Percentiles rank a stretch among this genome's conserved stretches.
These are phyloP conservation scores for Marasmius sp. DNA, from an alignment of 1,284 basidiomycete species.

Conservation along the genomic window DNA sequence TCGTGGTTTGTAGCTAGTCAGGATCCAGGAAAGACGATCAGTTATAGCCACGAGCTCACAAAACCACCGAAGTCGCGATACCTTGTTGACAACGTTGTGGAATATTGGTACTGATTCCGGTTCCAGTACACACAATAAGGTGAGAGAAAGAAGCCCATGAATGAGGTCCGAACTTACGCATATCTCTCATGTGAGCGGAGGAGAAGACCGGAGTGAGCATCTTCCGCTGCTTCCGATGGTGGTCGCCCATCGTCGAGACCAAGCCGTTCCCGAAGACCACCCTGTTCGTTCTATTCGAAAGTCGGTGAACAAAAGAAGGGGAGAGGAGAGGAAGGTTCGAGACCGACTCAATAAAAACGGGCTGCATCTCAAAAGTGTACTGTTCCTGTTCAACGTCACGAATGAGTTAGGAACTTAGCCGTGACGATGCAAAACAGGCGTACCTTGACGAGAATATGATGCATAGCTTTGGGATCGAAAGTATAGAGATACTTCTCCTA, in stretches of 20 bases:
- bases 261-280: conserved; percentile 7
- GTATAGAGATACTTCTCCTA: conserved; percentile 27
- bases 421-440: neutral
- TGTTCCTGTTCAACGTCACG: neutral
- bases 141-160: no score
- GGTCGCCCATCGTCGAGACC: conserved; percentile 1
- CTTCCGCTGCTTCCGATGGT: conserved; percentile 12
- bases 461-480: conserved; percentile 32
- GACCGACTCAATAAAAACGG: conserved; percentile 4
- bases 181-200: conserved; percentile 10
- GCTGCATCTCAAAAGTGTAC: neutral
- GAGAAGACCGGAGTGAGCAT: conserved; percentile 14
- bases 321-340: no score
- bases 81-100: conserved; percentile 1
- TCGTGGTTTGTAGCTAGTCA: neutral
- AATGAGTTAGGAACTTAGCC: neutral
- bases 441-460: conserved; percentile 32
- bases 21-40: neutral
- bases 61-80: neutral
- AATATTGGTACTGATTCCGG: conserved; percentile 6
- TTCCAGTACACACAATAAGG: no score
- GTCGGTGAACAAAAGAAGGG: neutral
- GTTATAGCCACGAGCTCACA: neutral
- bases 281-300: neutral
- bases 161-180: conserved; percentile 2